A percentile compares a stretch with the other conserved stretches of the same genome.
Conservation (phyloP, 495 filamentous ascomycete species). For the Tuber aestivum region DNA sequence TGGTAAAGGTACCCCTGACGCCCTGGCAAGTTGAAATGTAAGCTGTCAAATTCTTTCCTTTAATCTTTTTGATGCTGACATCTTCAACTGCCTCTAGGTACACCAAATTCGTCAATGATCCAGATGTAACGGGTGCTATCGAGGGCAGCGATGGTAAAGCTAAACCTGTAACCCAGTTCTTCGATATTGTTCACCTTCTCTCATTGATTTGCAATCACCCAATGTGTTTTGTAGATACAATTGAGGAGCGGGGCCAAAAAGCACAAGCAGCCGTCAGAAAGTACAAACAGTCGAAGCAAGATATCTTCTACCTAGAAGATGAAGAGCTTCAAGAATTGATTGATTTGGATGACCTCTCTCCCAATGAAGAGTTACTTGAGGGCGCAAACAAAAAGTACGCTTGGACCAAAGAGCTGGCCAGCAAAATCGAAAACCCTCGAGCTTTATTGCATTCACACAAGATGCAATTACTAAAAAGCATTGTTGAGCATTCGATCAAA, state of each 20-base stretch:
- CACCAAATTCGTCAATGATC: slow-evolving; percentile 23
- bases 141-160: slow-evolving; percentile 10
- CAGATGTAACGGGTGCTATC: slow-evolving; percentile 29
- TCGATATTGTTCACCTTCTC: slow-evolving; percentile 47
- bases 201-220: slow-evolving; percentile 73
- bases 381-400: slow-evolving; percentile 29
- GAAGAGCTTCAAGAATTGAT: slow-evolving; percentile 39
- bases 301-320: slow-evolving; percentile 25
- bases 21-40: slow-evolving; percentile 54
- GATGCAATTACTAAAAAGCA: slow-evolving; percentile 57
- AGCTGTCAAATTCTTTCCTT: neutral
- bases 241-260: slow-evolving; percentile 23
- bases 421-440: slow-evolving; percentile 32
- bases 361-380: slow-evolving; percentile 36
- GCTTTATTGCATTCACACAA: slow-evolving; percentile 57
- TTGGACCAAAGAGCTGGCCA: slow-evolving; percentile 43
- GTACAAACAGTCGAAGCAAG: slow-evolving; percentile 1
- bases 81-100: slow-evolving; percentile 15
- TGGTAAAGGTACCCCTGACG: slow-evolving; percentile 67
- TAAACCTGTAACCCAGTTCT: slow-evolving; percentile 24
- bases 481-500: slow-evolving; percentile 57
- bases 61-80: slow-evolving; percentile 10
- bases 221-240: slow-evolving; percentile 54
- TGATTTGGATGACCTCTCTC: slow-evolving; percentile 14
- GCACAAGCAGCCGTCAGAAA: slow-evolving; percentile 24